Conservation (phyloP, 139 green algal species). For the Coccomyxa sp. region DNA sequence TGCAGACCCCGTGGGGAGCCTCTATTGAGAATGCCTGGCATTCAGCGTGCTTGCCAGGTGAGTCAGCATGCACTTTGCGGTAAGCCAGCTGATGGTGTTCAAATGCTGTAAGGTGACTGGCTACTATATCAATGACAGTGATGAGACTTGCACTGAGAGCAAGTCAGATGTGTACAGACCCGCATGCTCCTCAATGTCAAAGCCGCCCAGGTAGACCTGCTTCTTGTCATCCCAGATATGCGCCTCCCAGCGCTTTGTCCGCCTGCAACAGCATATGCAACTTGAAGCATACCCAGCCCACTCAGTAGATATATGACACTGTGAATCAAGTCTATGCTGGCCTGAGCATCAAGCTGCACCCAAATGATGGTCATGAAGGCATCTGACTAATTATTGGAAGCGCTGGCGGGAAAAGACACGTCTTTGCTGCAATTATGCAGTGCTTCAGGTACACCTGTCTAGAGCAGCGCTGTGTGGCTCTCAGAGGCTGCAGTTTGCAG, state of each 20-base stretch:
- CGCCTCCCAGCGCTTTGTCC: slow-evolving; percentile 36
- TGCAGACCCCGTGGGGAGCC: neutral
- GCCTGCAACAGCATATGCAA: too few species aligned
- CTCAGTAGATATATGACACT: too few species aligned
- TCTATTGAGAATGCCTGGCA: neutral
- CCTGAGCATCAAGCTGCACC: too few species aligned
- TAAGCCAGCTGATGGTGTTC: neutral
- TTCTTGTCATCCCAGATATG: slow-evolving; percentile 50
- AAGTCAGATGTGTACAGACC: neutral
- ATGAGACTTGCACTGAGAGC: neutral
- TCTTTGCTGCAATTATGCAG: neutral
- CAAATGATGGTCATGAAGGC: too few species aligned
- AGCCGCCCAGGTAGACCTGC: slow-evolving; percentile 43
- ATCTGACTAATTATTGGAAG: too few species aligned
- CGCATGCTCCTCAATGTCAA: slow-evolving; percentile 28
- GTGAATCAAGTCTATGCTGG: too few species aligned
- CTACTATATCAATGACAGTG: neutral
- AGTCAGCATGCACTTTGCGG: neutral
- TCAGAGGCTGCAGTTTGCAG: neutral
- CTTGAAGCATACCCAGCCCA: too few species aligned
- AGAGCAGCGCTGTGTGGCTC: neutral
- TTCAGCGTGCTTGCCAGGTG: neutral
- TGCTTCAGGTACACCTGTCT: neutral
- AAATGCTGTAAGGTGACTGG: neutral
- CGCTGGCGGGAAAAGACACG: neutral